phyloP scores from a whole-genome alignment of 106 monocot species.

The Acorus calamus region DNA sequence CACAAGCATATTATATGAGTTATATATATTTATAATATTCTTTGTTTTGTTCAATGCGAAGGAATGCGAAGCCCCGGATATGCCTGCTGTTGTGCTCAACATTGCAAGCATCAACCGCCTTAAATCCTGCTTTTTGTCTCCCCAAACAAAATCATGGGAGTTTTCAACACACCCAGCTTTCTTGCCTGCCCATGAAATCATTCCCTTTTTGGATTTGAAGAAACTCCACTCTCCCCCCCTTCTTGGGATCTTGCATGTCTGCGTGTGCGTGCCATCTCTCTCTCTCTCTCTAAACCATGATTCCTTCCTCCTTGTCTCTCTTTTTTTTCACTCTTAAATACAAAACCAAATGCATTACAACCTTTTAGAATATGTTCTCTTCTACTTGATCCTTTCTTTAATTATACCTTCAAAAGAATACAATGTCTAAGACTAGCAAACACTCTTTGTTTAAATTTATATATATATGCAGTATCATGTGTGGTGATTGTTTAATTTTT shows the following conservation, averaged over 20 bases:
- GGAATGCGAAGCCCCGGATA: constrained; percentile 18
- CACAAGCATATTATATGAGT: too few relatives aligned
- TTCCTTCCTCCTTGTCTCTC: too few relatives aligned
- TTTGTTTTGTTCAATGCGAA: too few relatives aligned
- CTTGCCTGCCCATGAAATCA: constrained; percentile 17
- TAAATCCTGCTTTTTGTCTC: constrained; percentile 73
- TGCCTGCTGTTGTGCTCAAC: constrained; percentile 43
- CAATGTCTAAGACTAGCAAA: too few relatives aligned
- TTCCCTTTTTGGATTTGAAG: constrained; percentile 13
- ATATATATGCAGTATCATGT: too few relatives aligned
- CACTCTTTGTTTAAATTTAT: too few relatives aligned
- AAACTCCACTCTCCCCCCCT: neutral
- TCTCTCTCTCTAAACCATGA: neutral
- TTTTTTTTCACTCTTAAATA: neutral
- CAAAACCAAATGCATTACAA: too few relatives aligned
- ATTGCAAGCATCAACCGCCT: constrained; percentile 18
- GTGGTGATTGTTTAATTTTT: too few relatives aligned
- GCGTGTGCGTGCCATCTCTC: neutral
- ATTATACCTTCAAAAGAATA: too few relatives aligned
- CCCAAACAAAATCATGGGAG: constrained; percentile 73
- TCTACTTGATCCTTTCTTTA: too few relatives aligned
- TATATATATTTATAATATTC: too few relatives aligned
- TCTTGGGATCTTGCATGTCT: constrained; percentile 40
- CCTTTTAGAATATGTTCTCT: too few relatives aligned
- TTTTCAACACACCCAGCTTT: constrained; percentile 48